Conservation (phyloP, 257 asterid genomes). For the Orobanche coerulescens region DNA sequence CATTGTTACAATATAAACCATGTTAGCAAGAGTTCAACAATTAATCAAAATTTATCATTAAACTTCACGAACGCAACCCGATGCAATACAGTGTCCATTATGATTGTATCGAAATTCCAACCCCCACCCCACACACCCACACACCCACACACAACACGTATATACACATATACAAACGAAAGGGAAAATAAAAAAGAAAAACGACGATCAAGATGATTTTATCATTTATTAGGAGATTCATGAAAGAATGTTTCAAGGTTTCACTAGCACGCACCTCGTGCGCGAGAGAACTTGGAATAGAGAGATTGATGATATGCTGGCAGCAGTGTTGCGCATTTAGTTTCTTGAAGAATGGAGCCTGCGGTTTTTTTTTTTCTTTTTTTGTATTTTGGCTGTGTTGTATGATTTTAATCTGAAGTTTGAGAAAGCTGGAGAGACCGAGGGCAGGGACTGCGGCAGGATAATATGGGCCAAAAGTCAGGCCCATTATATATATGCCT, state of each 20-base stretch:
- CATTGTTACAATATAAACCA: not conserved
- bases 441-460: not conserved
- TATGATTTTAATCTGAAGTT: not conserved
- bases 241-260: not conserved
- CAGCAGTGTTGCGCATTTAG: not conserved
- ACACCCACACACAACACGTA: not conserved
- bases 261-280: conserved; percentile 15
- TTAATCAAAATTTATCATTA: not conserved
- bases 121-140: not conserved
- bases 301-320: conserved; percentile 17
- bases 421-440: not conserved
- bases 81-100: not conserved
- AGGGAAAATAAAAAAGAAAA: not conserved
- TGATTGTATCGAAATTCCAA: not conserved
- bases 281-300: not conserved
- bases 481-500: not conserved
- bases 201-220: not conserved
- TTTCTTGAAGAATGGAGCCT: conserved; percentile 3
- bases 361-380: not conserved
- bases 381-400: no score
- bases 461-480: not conserved
- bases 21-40: not conserved
- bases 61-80: not conserved
- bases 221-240: not conserved
- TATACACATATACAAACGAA: not conserved